Percentiles rank a stretch among this genome's conserved stretches.
Conservation (phyloP, 2,329 filamentous ascomycete species). For the Cladosporium sp. region DNA sequence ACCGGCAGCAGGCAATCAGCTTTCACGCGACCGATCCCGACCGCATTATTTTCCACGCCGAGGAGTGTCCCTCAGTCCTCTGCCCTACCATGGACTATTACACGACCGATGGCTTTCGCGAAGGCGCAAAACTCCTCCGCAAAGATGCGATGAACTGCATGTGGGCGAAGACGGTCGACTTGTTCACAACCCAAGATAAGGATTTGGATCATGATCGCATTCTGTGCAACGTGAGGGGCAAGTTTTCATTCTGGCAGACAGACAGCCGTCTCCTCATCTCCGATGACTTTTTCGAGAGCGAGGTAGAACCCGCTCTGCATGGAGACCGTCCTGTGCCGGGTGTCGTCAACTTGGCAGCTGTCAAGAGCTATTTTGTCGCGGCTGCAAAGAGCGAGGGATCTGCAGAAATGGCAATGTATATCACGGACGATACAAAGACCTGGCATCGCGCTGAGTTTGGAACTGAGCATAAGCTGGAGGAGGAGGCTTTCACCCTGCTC, state of each 20-base stretch:
- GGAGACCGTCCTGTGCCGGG: conserved; percentile 67
- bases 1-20: conserved; percentile 54
- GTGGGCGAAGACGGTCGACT: conserved; percentile 75
- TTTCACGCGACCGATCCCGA: conserved; percentile 84
- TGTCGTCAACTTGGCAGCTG: conserved; percentile 73
- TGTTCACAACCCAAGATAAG: conserved; percentile 66
- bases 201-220: conserved; percentile 66
- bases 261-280: conserved; percentile 78
- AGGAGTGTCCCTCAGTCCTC: conserved; percentile 33
- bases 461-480: conserved; percentile 71
- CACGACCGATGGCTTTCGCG: conserved; percentile 80
- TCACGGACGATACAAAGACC: conserved; percentile 74
- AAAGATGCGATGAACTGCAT: conserved; percentile 70
- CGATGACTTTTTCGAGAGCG: conserved; percentile 71
- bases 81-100: conserved; percentile 58
- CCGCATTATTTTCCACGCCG: conserved; percentile 73
- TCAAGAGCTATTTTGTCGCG: conserved; percentile 82
- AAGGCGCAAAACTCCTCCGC: conserved; percentile 60
- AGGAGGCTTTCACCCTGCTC: conserved; percentile 84
- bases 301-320: conserved; percentile 72
- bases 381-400: conserved; percentile 76
- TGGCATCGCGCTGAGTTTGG: conserved; percentile 94
- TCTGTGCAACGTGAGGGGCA: conserved; percentile 74
- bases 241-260: conserved; percentile 64
- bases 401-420: conserved; percentile 86